Conservation (phyloP, 495 filamentous ascomycete genomes). For the Penicillium flavigenum region DNA sequence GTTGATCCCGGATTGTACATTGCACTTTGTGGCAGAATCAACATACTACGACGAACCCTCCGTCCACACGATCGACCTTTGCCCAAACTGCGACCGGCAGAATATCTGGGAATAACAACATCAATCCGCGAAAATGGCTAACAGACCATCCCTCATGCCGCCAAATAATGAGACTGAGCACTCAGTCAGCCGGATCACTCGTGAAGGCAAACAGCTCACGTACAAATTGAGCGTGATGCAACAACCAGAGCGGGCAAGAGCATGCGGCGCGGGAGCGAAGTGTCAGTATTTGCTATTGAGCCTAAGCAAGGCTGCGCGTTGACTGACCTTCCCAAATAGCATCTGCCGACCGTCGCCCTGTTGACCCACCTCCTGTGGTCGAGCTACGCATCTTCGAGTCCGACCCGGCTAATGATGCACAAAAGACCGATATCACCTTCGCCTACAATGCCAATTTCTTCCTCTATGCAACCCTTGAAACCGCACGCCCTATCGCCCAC, state of each 20-base stretch:
- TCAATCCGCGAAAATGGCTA: constrained; percentile 31
- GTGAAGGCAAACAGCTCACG: constrained; percentile 74
- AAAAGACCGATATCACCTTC: constrained; percentile 78
- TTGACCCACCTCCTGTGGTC: constrained; percentile 96
- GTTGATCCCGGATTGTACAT: not conserved
- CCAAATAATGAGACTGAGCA: constrained; percentile 59
- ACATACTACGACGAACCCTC: not conserved
- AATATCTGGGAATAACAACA: constrained; percentile 7
- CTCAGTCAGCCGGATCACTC: constrained; percentile 64
- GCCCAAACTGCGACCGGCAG: constrained; percentile 11
- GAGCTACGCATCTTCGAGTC: constrained; percentile 85
- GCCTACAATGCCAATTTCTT: constrained; percentile 97
- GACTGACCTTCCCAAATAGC: constrained; percentile 50
- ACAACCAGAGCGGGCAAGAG: constrained; percentile 92
- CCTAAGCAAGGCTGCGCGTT: constrained; percentile 9
- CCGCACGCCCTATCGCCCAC: constrained; percentile 81
- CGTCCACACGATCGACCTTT: not conserved
- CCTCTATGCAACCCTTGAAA: constrained; percentile 88
- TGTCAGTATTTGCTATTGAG: constrained; percentile 54
- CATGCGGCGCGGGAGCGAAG: constrained; percentile 93
- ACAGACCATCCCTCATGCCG: constrained; percentile 34
- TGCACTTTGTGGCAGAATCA: not conserved
- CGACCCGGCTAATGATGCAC: constrained; percentile 52
- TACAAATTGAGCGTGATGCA: constrained; percentile 88
- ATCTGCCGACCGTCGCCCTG: constrained; percentile 91